A percentile compares a stretch with the other conserved stretches of the same genome.
Conservation (phyloP, 768 basidiomycete species). For the Suillus alpinus region DNA sequence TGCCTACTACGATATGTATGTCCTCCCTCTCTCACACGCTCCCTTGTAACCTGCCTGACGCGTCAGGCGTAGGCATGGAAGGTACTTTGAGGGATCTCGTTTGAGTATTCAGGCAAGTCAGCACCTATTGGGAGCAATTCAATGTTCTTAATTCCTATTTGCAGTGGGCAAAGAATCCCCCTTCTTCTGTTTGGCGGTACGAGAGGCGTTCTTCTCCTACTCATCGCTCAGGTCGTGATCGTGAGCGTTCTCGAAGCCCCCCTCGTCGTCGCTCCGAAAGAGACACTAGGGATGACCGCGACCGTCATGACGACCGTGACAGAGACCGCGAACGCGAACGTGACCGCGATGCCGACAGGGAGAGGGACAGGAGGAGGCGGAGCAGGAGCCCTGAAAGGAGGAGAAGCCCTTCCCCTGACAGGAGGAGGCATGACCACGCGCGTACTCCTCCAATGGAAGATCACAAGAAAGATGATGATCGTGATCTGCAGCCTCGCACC, state of each 20-base stretch:
- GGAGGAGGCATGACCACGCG: conserved; percentile 45
- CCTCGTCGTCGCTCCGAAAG: conserved; percentile 37
- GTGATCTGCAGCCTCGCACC: conserved; percentile 44
- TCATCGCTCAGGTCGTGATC: conserved; percentile 34
- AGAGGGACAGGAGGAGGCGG: conserved; percentile 46
- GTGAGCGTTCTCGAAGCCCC: conserved; percentile 54
- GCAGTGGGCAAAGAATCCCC: conserved; percentile 82
- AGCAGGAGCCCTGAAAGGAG: conserved; percentile 49
- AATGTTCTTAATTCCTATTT: not conserved
- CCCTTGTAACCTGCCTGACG: conserved; percentile 9
- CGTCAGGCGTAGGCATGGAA: conserved; percentile 58
- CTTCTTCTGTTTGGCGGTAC: conserved; percentile 79
- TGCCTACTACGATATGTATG: conserved; percentile 82
- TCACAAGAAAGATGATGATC: conserved; percentile 43
- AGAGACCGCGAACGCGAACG: conserved; percentile 29
- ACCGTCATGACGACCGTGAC: conserved; percentile 30
- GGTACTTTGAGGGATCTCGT: conserved; percentile 69
- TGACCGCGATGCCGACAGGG: conserved; percentile 37
- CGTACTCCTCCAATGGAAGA: conserved; percentile 50
- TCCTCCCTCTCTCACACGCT: conserved; percentile 3
- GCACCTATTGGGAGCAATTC: too few relatives aligned
- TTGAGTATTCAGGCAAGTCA: conserved; percentile 67
- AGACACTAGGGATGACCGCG: conserved; percentile 38
- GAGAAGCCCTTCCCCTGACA: conserved; percentile 44
- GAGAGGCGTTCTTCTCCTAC: conserved; percentile 54